Conservation (phyloP, 2,329 filamentous ascomycete genomes). For the Tympanopsis confertula region DNA sequence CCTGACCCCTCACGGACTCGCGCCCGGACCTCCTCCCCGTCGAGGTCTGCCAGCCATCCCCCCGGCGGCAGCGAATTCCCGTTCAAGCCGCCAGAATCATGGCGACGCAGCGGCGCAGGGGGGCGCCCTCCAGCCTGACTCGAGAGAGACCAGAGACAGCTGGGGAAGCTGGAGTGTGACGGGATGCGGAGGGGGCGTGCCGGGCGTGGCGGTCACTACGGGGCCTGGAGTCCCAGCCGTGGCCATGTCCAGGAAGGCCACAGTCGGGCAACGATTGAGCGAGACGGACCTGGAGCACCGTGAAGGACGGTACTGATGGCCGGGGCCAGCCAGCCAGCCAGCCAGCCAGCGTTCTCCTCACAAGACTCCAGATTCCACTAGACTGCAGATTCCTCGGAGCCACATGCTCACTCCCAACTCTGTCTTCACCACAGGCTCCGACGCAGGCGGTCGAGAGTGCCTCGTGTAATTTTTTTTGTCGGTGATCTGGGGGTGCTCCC, state of each 20-base stretch:
- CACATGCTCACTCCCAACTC: too few species aligned
- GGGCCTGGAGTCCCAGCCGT: not conserved
- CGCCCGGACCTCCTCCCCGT: conserved; percentile 29
- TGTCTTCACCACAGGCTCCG: too few species aligned
- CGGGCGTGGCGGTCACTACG: conserved; percentile 5
- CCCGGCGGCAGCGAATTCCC: conserved; percentile 6
- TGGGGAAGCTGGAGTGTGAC: conserved; percentile 18
- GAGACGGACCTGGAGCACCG: not conserved
- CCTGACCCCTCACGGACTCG: conserved; percentile 8
- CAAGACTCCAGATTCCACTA: too few species aligned
- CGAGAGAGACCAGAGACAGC: conserved; percentile 15
- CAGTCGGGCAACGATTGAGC: not conserved
- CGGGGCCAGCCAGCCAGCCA: too few species aligned
- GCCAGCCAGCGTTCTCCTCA: too few species aligned
- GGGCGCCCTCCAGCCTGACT: conserved; percentile 4
- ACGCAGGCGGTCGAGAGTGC: too few species aligned
- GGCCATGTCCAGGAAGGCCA: not conserved
- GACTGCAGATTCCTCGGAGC: too few species aligned
- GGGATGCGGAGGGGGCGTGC: conserved; percentile 9
- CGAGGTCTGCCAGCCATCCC: conserved; percentile 26
- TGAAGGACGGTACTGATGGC: not conserved
- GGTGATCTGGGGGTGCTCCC: too few species aligned
- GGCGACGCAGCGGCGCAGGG: not conserved
- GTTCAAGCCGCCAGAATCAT: not conserved
- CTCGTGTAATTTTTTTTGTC: too few species aligned